Base-by-base conservation (phyloP, 139 green algal genomes). In the Chlorella sp. region DNA sequence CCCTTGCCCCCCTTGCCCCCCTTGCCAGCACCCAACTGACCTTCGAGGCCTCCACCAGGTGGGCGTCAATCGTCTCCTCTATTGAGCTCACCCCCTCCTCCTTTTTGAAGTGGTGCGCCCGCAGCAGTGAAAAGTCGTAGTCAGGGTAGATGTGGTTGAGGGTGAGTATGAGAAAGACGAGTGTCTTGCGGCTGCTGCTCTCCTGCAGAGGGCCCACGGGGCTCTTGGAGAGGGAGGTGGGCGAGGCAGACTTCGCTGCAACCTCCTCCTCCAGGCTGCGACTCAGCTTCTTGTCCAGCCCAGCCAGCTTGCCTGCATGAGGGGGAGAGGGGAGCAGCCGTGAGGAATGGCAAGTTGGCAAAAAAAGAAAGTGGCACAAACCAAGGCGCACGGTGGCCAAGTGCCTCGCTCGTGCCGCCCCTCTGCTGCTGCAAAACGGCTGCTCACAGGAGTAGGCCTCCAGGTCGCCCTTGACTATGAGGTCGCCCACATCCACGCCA, bases 121-220 rank as follows among this genome's bases (percentile, higher is more conserved):
- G 85, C 85, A 89, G 69, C 85, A 86, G 77, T 0, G 80, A 76
- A 34, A 91, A 91, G 57, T 91, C 88, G 81, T 91, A 91, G 85
- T 93, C 91, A 32, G 98, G 97, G 93, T 99, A 99, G 64, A 97
- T 97, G 90, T 99, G 97, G 92, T 99, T 99, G 19, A 99, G 94
- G 19, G 98, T 99, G 60, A 99, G 94, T 90, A 99, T 99, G 30
- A 99, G 95, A 94, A 99, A 99, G 61, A 99, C 97, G n/a, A 99
- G 93, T 1, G 98, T 99, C 92, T 96, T 98, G 61, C 98, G 96
- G 83, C 96, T 98, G 93, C 87, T 87, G 24, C n/a, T 48, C 86
- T 89, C 86, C 21, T 76, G 53, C 34, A 89, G 76, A 4, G 86
- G 86, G 2, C 86, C 86, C 0, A 99, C 96, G n/a, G 97, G 97